These are phyloP conservation scores for Clarireedia monteithiana DNA, from an alignment of 2,329 filamentous ascomycete species.

Conservation along the genomic window DNA sequence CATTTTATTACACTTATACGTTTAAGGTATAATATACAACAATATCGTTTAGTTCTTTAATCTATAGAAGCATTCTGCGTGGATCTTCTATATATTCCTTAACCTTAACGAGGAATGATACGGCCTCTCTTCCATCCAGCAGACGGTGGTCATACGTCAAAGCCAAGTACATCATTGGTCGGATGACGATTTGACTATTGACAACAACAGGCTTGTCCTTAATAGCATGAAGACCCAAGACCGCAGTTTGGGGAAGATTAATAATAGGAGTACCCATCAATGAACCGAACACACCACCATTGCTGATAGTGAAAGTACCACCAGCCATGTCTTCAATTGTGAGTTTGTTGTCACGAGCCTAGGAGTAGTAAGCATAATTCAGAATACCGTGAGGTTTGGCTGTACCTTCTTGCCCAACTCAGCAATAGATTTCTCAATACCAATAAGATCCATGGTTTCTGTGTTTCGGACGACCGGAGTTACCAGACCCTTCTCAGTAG, in stretches of 20 bases:
- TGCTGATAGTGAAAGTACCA: constrained; percentile 96
- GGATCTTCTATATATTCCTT: constrained; percentile 98
- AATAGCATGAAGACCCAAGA: constrained; percentile 89
- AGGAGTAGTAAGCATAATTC: constrained; percentile 13
- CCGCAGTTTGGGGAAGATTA: constrained; percentile 88
- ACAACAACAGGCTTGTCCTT: constrained; percentile 87
- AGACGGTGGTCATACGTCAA: constrained; percentile 97
- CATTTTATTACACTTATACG: constrained; percentile 5
- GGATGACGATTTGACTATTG: constrained; percentile 89
- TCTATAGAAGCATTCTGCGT: constrained; percentile 70
- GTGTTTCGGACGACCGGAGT: constrained; percentile 94
- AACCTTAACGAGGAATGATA: constrained; percentile 92
- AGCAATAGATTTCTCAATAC: constrained; percentile 84
- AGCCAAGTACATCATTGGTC: constrained; percentile 99
- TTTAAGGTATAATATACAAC: constrained; percentile 5
- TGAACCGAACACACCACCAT: constrained; percentile 93
- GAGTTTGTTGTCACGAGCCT: constrained; percentile 92
- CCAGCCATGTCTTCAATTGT: constrained; percentile 99
- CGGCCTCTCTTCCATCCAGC: constrained; percentile 88
- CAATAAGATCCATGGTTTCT: constrained; percentile 79
- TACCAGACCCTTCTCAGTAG: constrained; percentile 93
- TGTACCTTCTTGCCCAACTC: constrained; percentile 90
- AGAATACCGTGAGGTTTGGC: constrained; percentile 6
- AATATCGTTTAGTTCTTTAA: neutral
- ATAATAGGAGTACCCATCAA: constrained; percentile 98